Evolutionary conservation across 2,329 filamentous ascomycete genomes (phyloP).

Genomic region (Stachybotrys chartarum): DNA sequence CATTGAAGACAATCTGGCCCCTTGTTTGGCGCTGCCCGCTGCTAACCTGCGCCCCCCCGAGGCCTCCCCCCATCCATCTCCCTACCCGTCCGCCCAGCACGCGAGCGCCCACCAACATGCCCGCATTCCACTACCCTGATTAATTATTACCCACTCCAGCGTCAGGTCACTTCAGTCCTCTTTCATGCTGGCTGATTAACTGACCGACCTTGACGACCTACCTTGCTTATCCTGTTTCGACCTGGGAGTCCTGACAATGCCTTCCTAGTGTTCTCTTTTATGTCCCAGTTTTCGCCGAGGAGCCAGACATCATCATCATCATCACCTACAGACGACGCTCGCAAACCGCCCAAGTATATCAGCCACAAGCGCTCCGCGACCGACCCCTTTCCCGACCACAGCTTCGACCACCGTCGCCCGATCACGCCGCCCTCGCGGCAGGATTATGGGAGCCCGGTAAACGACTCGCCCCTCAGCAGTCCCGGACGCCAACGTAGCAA

Average conservation of each 20-base stretch:
- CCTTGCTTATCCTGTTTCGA: conserved; percentile 10
- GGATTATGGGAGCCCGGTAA: conserved; percentile 35
- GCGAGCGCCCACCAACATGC: neutral
- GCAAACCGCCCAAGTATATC: conserved; percentile 14
- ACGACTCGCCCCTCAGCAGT: conserved; percentile 34
- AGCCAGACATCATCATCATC: conserved; percentile 34
- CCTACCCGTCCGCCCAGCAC: neutral
- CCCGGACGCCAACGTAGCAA: conserved; percentile 38
- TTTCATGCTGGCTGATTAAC: no score
- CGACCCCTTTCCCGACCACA: conserved; percentile 27
- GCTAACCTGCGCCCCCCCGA: neutral
- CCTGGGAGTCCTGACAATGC: conserved; percentile 5
- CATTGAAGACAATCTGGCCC: neutral
- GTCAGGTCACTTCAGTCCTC: neutral
- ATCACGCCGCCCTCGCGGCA: conserved; percentile 28
- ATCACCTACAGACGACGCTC: conserved; percentile 31
- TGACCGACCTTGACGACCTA: neutral
- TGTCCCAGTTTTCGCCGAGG: conserved; percentile 66
- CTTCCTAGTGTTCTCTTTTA: conserved; percentile 72
- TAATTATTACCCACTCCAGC: neutral
- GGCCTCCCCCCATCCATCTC: neutral
- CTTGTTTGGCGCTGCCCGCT: neutral
- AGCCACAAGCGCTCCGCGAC: conserved; percentile 20
- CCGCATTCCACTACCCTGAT: neutral
- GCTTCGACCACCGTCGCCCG: conserved; percentile 28